These are phyloP conservation scores for Penstemon davidsonii DNA, from an alignment of 257 asterid species.

Conservation along the genomic window DNA sequence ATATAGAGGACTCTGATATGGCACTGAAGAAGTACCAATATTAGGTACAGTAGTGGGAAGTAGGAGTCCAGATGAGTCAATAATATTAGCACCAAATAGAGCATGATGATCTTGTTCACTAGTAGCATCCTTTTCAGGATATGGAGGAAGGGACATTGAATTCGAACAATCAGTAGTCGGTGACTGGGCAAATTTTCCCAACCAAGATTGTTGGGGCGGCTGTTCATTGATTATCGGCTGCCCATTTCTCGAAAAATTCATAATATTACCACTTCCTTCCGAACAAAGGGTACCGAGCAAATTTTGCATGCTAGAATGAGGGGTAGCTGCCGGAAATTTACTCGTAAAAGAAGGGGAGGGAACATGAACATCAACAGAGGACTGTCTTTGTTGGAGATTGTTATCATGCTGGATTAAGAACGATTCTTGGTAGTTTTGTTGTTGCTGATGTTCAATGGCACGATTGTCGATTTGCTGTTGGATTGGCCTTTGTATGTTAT, in stretches of 20 bases:
- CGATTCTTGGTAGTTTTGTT: slow-evolving; percentile 57
- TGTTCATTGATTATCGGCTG: slow-evolving; percentile 60
- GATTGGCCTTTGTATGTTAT: slow-evolving; percentile 51
- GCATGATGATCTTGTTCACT: slow-evolving; percentile 60
- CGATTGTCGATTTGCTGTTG: slow-evolving; percentile 57
- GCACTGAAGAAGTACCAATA: slow-evolving; percentile 51
- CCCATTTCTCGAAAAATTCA: slow-evolving; percentile 57
- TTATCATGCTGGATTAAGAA: slow-evolving; percentile 55
- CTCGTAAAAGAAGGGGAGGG: slow-evolving; percentile 70
- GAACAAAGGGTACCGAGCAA: slow-evolving; percentile 66
- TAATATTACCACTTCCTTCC: slow-evolving; percentile 64
- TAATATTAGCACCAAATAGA: slow-evolving; percentile 51
- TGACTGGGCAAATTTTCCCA: slow-evolving; percentile 49
- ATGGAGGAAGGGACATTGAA: slow-evolving; percentile 46
- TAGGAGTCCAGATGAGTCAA: slow-evolving; percentile 69
- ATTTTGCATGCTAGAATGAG: slow-evolving; percentile 63
- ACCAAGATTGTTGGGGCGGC: slow-evolving; percentile 72
- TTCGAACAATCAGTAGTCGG: slow-evolving; percentile 44
- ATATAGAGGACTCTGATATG: slow-evolving; percentile 60
- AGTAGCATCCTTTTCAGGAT: slow-evolving; percentile 64
- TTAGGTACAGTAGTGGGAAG: slow-evolving; percentile 67
- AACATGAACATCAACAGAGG: slow-evolving; percentile 36
- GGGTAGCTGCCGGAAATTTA: slow-evolving; percentile 46
- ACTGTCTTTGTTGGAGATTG: slow-evolving; percentile 65
- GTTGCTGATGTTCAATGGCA: slow-evolving; percentile 46